Evolutionary conservation across 2,329 filamentous ascomycete genomes (phyloP), one percentile per base, ranked within the genome.

Genomic region (Venturia effusa): DNA sequence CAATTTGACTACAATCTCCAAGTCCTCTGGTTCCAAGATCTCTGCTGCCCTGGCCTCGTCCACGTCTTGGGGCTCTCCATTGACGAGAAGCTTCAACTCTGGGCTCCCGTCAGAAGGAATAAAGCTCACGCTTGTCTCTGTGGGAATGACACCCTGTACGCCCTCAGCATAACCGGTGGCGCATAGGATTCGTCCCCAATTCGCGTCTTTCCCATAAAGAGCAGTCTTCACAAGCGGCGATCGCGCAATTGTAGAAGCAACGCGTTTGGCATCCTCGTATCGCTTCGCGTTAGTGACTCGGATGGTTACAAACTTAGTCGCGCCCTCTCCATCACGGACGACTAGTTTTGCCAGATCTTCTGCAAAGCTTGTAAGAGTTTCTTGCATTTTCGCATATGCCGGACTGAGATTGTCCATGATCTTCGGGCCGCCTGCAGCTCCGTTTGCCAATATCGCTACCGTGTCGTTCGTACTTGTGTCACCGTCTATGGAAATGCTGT

Each of bases 391-490:
- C n/a, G 77, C 72, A 73, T 88, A 93, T 71, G 92, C 90, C 13
- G 74, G 73, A 45, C 43, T 62, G n/a, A 39, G 43, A 19, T 59
- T 48, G 39, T 39, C 80, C 0, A 78, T 74, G 62, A 93, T 81
- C 63, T 84, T 80, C 17, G 81, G 76, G 22, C 90, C 90, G 63
- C 90, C 90, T 0, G 91, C 93, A 22, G 91, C 92, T 67, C 94
- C 94, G 75, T 99, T 99, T 67, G 94, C 93, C n/a, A 99, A 84
- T 64, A 99, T 80, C 4, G 92, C 92, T 34, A 97, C 85, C 0
- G 93, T 97, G 78, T 99, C 94, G 77, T 99, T 99, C 66, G 94
- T 99, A 67, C 90, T 96, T 10, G 92, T 97, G 77, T 97, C 94
- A 66, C 94, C 94, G 75, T 99, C 94, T 66, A 99, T 90, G 66